Percentiles rank a stretch among this genome's conserved stretches.
Conservation (phyloP, 2,329 filamentous ascomycete genomes). For the Microsporum audouinii region DNA sequence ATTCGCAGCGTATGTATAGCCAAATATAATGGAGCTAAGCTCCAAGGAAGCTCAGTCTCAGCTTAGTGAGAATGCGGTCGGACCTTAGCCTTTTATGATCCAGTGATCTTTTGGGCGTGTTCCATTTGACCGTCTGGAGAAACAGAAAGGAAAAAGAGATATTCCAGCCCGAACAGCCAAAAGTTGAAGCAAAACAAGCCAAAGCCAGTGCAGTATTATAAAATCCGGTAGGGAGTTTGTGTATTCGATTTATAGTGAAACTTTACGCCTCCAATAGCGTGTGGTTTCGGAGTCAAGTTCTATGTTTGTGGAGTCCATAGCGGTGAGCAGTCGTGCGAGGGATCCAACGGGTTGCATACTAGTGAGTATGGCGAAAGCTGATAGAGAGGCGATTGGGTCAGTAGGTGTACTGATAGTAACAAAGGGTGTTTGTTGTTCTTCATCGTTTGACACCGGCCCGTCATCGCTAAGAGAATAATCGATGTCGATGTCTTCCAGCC, state of each 20-base stretch:
- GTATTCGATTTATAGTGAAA: neutral
- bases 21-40: too few species aligned
- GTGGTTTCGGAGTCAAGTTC: constrained; percentile 9
- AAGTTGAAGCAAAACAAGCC: neutral
- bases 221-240: neutral
- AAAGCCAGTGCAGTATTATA: neutral
- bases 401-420: neutral
- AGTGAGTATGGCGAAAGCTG: constrained; percentile 6
- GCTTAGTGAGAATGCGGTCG: too few species aligned
- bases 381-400: constrained; percentile 4
- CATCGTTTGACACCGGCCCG: neutral
- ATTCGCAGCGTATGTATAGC: too few species aligned
- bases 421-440: neutral
- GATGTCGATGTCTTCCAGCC: constrained; percentile 7
- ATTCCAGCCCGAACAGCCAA: neutral
- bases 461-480: neutral
- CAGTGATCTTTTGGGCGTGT: neutral
- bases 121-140: neutral
- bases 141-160: neutral
- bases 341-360: constrained; percentile 11
- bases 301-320: constrained; percentile 11
- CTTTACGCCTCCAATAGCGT: constrained; percentile 11
- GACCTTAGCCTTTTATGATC: too few species aligned
- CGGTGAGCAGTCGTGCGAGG: constrained; percentile 9
- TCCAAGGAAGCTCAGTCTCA: too few species aligned